Evolutionary conservation across 2,329 filamentous ascomycete genomes (phyloP).

Genomic region (Neonectria faginata): DNA sequence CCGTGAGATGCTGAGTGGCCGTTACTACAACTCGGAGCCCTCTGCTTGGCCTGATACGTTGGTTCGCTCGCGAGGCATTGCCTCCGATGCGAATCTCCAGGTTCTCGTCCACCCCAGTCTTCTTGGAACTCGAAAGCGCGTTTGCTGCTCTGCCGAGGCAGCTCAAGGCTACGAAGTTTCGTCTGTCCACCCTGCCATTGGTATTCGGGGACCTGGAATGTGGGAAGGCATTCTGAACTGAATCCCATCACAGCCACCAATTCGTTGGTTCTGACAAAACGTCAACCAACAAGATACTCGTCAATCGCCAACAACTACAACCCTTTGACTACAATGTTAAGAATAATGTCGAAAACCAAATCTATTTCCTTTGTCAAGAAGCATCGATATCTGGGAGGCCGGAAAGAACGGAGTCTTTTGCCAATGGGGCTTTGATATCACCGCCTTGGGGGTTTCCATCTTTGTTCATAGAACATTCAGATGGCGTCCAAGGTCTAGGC

Average conservation of each 20-base stretch:
- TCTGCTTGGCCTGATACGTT: conserved; percentile 53
- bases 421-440: conserved; percentile 49
- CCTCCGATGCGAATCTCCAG: conserved; percentile 49
- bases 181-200: conserved; percentile 61
- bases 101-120: conserved; percentile 56
- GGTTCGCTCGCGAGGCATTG: conserved; percentile 50
- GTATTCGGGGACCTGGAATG: conserved; percentile 70
- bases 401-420: conserved; percentile 48
- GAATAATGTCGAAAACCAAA: conserved; percentile 42
- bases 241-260: conserved; percentile 30
- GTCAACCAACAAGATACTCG: conserved; percentile 38
- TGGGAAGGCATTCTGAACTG: conserved; percentile 74
- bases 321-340: conserved; percentile 39
- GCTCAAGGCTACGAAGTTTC: conserved; percentile 60
- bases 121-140: conserved; percentile 69
- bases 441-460: conserved; percentile 43
- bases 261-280: conserved; percentile 35
- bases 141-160: conserved; percentile 74
- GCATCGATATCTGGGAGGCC: conserved; percentile 41
- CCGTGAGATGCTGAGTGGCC: conserved; percentile 67
- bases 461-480: conserved; percentile 50
- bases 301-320: conserved; percentile 35
- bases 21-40: conserved; percentile 46
- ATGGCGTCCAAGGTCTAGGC: conserved; percentile 49
- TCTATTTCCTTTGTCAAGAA: conserved; percentile 46